Evolutionary conservation across 2,329 filamentous ascomycete genomes (phyloP).

Genomic region (Trichoderma hamatum): DNA sequence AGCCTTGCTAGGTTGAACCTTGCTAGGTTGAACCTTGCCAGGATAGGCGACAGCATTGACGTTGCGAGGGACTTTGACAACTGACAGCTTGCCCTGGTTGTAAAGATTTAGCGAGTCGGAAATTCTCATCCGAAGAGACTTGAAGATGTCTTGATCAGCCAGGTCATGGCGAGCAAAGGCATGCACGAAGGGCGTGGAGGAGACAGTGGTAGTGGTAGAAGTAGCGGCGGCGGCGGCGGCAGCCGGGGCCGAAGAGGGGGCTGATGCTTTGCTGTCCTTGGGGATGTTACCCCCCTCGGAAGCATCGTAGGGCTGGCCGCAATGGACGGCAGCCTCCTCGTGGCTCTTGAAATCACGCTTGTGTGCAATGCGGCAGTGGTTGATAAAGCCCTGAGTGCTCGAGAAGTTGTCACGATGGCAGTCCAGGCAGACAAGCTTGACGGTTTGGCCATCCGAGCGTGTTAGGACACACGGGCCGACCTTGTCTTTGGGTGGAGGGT

Average conservation of each 20-base stretch:
- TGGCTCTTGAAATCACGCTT: conserved; percentile 93
- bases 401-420: conserved; percentile 91
- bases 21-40: conserved; percentile 13
- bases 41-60: conserved; percentile 16
- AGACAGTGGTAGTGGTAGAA: not conserved
- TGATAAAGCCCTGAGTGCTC: conserved; percentile 98
- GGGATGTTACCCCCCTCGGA: conserved; percentile 29
- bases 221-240: not conserved
- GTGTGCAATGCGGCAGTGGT: conserved; percentile 96
- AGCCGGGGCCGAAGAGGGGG: conserved; percentile 24
- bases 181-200: conserved; percentile 35
- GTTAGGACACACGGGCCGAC: conserved; percentile 81
- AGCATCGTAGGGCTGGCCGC: conserved; percentile 76
- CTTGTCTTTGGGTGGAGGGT: conserved; percentile 77
- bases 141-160: conserved; percentile 56
- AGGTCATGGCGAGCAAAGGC: conserved; percentile 49
- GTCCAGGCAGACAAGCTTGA: conserved; percentile 88
- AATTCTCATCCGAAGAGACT: conserved; percentile 56
- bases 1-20: not conserved
- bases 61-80: conserved; percentile 43
- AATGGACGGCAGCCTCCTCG: conserved; percentile 86
- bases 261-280: conserved; percentile 34
- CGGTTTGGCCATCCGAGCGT: conserved; percentile 80
- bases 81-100: conserved; percentile 54
- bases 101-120: conserved; percentile 57